These are phyloP conservation scores for Smittium mucronatum DNA, from an alignment of 371 early-diverging fungal genomes.

Conservation along the genomic window DNA sequence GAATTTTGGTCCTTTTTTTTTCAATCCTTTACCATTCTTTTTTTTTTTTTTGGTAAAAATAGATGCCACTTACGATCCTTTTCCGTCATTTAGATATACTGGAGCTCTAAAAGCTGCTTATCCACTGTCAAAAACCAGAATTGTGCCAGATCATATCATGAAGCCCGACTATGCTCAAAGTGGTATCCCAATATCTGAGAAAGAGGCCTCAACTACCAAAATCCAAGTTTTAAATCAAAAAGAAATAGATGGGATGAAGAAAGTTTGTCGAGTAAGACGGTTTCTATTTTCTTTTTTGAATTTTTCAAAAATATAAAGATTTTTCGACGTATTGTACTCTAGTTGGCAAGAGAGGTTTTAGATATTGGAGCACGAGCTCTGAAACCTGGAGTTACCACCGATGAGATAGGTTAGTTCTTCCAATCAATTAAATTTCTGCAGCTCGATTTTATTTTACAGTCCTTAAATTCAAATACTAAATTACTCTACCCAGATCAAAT, in stretches of 20 bases:
- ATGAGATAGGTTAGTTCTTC: conserved; percentile 35
- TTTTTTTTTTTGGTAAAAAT: neutral
- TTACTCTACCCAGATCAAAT: conserved; percentile 32
- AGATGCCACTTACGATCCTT: conserved; percentile 61
- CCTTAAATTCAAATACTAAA: neutral
- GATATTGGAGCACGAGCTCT: conserved; percentile 39
- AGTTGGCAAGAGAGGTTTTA: conserved; percentile 49
- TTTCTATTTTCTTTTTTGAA: neutral
- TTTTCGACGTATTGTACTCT: neutral
- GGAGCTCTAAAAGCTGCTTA: conserved; percentile 74
- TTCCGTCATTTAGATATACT: conserved; percentile 60
- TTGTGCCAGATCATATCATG: conserved; percentile 58
- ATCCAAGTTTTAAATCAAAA: conserved; percentile 51
- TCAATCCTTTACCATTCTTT: neutral
- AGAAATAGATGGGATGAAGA: conserved; percentile 67
- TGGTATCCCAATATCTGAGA: conserved; percentile 60
- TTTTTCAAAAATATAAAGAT: neutral
- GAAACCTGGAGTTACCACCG: conserved; percentile 49
- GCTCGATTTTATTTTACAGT: too few species aligned
- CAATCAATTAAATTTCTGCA: neutral
- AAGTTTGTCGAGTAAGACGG: conserved; percentile 43
- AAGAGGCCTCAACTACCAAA: conserved; percentile 41
- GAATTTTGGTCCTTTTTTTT: conserved; percentile 17
- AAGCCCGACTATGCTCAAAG: conserved; percentile 69
- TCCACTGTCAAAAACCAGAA: conserved; percentile 63